Base-by-base conservation (phyloP, 805 yeast genomes). In the Kuraishia hungarica region DNA sequence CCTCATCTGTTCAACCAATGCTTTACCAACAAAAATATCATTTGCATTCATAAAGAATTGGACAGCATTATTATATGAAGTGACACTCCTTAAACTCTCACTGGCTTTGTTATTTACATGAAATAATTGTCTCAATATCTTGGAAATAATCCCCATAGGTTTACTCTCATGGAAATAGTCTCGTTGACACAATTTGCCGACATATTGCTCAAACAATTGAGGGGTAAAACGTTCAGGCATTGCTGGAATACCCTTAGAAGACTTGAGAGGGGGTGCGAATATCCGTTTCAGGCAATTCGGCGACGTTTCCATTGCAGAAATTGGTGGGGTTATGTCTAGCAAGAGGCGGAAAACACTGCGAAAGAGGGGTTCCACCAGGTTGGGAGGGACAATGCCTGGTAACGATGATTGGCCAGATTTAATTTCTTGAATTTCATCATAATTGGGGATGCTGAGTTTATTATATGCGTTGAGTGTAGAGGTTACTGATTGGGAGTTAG, bases 1-100 rank as follows among this genome's bases (percentile, higher is more conserved):
- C 47, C 64, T 67, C 77, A 79, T 74, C 58, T 76, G 77, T 0
- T 67, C 64, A 46, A 76, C 64, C 2, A 73, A 60, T 52, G 72
- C 74, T 50, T 73, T 65, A 57, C 78, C 70, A 2, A 74, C 66
- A 0, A 74, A 73, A 50, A 72, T 64, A 61, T 79, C 80, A 57
- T 66, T 65, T 48, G 66, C 67, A 19, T 59, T 56, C 20, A 71
- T 64, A 59, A 69, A 77, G 60, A 66, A 77, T 53, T 67, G 72
- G 1, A 80, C 68, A 17, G 67, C 60, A 56, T 70, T 69, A 57
- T 76, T 76, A 59, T 64, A 77, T 2, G 68, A 59, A 7, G 65
- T 58, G 0, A 69, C 57, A 11, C 67, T 65, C 39, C 72, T 61
- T n/a, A 71, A 58, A 1, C 60, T 60, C 2, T 63, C 35, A 0